Conservation (phyloP, 305 asterid species). For the Withania somnifera region DNA sequence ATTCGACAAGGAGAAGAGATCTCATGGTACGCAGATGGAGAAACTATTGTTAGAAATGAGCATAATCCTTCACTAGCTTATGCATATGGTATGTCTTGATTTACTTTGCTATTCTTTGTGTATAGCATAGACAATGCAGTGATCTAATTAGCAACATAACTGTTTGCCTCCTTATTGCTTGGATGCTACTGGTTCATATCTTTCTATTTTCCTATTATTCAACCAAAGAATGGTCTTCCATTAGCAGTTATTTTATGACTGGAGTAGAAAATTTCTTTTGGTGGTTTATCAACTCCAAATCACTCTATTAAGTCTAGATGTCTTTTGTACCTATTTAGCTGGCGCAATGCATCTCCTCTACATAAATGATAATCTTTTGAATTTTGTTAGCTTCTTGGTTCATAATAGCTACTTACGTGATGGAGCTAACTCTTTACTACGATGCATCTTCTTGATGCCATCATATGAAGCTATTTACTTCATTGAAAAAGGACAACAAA, state of each 20-base stretch:
- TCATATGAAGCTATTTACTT: not conserved
- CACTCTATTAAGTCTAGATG: not conserved
- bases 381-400: not conserved
- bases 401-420: not conserved
- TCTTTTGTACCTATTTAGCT: not conserved
- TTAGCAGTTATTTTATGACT: not conserved
- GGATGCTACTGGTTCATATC: not conserved
- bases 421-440: not conserved
- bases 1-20: conserved; percentile 96
- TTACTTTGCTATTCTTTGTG: not conserved
- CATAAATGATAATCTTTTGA: not conserved
- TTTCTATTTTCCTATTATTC: not conserved
- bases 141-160: not conserved
- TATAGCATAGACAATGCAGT: not conserved
- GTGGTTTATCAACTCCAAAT: not conserved
- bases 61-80: conserved; percentile 83
- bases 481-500: not conserved
- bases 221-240: not conserved
- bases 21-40: conserved; percentile 99
- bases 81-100: conserved; percentile 63
- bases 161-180: not conserved
- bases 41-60: conserved; percentile 88
- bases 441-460: not conserved
- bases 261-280: not conserved
- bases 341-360: not conserved